Conservation (phyloP, 768 basidiomycete species). For the Vishniacozyma victoriae region DNA sequence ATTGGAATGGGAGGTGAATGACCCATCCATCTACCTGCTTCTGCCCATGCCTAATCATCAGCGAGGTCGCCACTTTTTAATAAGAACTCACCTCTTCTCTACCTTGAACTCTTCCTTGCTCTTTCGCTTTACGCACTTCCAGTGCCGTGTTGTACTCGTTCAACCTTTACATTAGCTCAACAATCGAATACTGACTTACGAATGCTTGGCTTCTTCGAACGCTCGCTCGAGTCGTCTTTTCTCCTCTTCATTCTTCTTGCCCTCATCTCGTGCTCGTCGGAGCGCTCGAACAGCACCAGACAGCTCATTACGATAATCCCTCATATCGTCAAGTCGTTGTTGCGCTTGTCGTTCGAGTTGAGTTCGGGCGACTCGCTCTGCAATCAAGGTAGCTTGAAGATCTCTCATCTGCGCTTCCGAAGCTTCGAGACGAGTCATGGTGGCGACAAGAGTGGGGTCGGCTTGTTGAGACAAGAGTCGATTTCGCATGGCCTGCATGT, state of each 20-base stretch:
- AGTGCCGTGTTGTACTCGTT: conserved; percentile 41
- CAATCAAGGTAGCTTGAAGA: conserved; percentile 44
- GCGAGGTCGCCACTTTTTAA: neutral
- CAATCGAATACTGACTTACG: conserved; percentile 25
- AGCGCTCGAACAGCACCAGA: conserved; percentile 42
- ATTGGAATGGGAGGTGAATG: conserved; percentile 41
- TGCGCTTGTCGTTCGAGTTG: conserved; percentile 31
- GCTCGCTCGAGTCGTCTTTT: conserved; percentile 31
- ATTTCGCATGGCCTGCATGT: conserved; percentile 38
- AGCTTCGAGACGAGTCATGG: conserved; percentile 28
- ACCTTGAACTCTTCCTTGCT: conserved; percentile 42
- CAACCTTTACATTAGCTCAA: conserved; percentile 17
- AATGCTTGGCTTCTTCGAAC: conserved; percentile 40
- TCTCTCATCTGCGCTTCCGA: conserved; percentile 35
- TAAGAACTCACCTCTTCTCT: conserved; percentile 32
- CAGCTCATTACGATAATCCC: conserved; percentile 38
- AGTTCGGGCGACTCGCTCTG: conserved; percentile 39
- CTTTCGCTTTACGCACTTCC: conserved; percentile 37
- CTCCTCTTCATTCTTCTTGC: conserved; percentile 42
- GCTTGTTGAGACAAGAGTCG: conserved; percentile 17
- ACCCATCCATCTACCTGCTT: conserved; percentile 45
- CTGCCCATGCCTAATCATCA: conserved; percentile 40
- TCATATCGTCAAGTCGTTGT: conserved; percentile 27
- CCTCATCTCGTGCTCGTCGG: conserved; percentile 41
- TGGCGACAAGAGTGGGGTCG: conserved; percentile 21